Base-by-base conservation (phyloP, 352 stramenopile genomes). In the Phytophthora agathidicida region DNA sequence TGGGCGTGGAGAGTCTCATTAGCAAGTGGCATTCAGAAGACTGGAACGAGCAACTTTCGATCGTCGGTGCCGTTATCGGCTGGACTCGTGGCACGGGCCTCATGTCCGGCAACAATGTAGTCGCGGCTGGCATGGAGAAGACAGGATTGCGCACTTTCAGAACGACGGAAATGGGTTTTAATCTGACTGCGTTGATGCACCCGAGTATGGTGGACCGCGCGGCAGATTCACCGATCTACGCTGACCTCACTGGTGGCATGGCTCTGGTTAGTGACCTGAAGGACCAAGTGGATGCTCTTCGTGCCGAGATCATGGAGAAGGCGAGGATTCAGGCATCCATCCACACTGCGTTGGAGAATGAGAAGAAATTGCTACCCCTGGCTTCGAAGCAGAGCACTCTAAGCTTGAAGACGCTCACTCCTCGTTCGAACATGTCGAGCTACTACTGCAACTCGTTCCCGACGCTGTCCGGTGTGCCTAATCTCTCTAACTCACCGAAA, bases 61-160 rank as follows among this genome's bases (percentile, higher is more conserved):
- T 96, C 28, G 79, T 91, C 3, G 84, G 86, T 37, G 88, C 87
- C 22, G 80, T 95, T 38, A 96, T 96, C 45, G 88, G 88, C 23
- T 96, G 87, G 88, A 95, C 86, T 10, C 85, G 88, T 51, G 82
- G 85, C 43, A 96, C 88, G 0, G 87, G 83, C 11, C 78, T 96
- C 19, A 96, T 96, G 88, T 80, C 73, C 17, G 78, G 84, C n/a
- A 96, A 96, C 71, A 94, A 96, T 50, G 73, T 93, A 4, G 88
- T 94, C 11, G 84, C 88, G 14, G 71, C 76, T 7, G 87, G 84
- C 14, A 73, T 96, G 19, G 88, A 96, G 62, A 80, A 84, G 42
- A 72, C 93, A 24, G 80, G 83, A 47, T 77, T 93, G 39, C 82
- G 88, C 48, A 96, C 86, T 17, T 96, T 96, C 59, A 93, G 73